Evolutionary conservation across 495 filamentous ascomycete genomes (phyloP).

Genomic region (Hypoxylon cercidicola): DNA sequence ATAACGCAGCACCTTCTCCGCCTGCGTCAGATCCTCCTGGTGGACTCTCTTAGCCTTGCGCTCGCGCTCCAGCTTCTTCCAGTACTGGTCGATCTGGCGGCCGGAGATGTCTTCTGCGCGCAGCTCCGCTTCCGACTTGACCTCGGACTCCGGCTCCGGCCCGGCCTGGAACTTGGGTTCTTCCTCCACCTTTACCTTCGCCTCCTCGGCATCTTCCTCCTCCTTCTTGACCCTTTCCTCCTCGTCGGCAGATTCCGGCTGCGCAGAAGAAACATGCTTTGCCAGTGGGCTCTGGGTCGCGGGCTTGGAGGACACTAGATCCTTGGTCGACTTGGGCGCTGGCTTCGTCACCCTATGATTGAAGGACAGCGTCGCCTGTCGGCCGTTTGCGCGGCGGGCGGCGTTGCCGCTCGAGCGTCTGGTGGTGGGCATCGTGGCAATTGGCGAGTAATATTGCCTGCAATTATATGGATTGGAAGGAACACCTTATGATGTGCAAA

Average conservation of each 20-base stretch:
- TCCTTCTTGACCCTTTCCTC: constrained; percentile 25
- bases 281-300: constrained; percentile 38
- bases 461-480: constrained; percentile 2
- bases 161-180: constrained; percentile 45
- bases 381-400: constrained; percentile 49
- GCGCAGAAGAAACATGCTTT: constrained; percentile 32
- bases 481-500: background rate
- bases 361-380: constrained; percentile 82
- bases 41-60: constrained; percentile 68
- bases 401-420: constrained; percentile 64
- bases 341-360: constrained; percentile 79
- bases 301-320: constrained; percentile 60
- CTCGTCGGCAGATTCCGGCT: constrained; percentile 27
- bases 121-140: constrained; percentile 61
- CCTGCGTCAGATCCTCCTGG: constrained; percentile 71
- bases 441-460: background rate
- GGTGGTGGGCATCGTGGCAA: constrained; percentile 71
- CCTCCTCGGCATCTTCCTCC: constrained; percentile 22
- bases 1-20: constrained; percentile 87
- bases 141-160: constrained; percentile 21
- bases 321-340: constrained; percentile 62
- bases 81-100: constrained; percentile 75
- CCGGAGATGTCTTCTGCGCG: constrained; percentile 69
- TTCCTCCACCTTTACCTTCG: constrained; percentile 40
- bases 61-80: constrained; percentile 71